Evolutionary conservation across 345 rosid species (phyloP), one percentile per base, ranked within the genome.

Genomic region (Citrus medica): DNA sequence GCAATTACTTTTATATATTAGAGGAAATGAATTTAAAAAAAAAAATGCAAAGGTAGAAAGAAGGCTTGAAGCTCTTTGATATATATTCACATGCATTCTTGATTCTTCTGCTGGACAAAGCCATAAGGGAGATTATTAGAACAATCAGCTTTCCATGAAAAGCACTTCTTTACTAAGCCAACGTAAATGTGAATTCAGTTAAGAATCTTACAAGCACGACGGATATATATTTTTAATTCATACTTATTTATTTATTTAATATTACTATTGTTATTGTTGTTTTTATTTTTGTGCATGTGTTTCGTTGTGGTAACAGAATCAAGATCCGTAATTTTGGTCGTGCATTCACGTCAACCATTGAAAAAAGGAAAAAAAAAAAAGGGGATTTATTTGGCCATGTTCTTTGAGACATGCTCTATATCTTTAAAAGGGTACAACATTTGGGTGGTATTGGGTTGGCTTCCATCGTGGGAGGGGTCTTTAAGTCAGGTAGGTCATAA

Each of bases 331-430:
- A 59, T 2, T 40, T 28, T 42, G 12, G 8, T 25, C 4, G 51
- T 62, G 59, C 69, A 46, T 33, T 33, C 40, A 0, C 14, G 48
- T 64, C 59, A 73, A 73, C 67, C 48, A 72, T 19, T 55, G 9
- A 7, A 7, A 7, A 7, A 7, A n/a, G n/a, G n/a, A n/a, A n/a
- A n/a, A n/a, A n/a, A n/a, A n/a, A n/a, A n/a, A n/a, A n/a, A n/a
- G n/a, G n/a, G n/a, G n/a, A n/a, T n/a, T 6, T 42, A 25, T 79
- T 9, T 59, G 48, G 48, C 62, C 78, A 78, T 72, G 27, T 73
- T 73, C 42, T 72, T 65, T 56, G 32, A 56, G 32, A 56, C 51
- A 30, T 30, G 8, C 19, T 28, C 22, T 1, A 53, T 62, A 22
- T 19, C 27, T 71, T 32, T 33, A 9, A 19, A 14, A 55, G 17